These are phyloP conservation scores for Eutrema heterophyllum DNA, from an alignment of 345 rosid species.

Conservation along the genomic window DNA sequence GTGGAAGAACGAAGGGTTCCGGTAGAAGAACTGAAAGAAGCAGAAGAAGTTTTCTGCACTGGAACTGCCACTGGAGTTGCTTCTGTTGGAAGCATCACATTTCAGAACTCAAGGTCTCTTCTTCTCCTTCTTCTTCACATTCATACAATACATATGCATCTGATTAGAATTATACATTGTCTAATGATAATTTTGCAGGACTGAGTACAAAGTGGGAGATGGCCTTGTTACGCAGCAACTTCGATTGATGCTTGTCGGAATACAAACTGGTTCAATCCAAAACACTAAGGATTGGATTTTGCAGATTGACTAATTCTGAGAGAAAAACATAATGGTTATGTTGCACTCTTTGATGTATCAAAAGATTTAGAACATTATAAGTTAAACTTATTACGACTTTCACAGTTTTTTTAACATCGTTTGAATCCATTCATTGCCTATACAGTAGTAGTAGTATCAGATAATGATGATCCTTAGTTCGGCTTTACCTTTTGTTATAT, in stretches of 20 bases:
- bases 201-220: conserved; percentile 35
- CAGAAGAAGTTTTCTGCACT: conserved; percentile 78
- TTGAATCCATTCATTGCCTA: no score
- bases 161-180: neutral
- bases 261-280: conserved; percentile 48
- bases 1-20: conserved; percentile 60
- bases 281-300: conserved; percentile 54
- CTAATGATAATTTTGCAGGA: conserved; percentile 32
- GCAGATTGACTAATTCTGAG: conserved; percentile 27
- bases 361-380: neutral
- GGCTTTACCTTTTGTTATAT: no score
- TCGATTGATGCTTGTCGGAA: conserved; percentile 34
- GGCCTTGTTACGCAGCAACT: conserved; percentile 34
- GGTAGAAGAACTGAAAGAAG: conserved; percentile 51
- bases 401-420: no score
- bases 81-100: conserved; percentile 58
- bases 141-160: neutral
- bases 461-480: no score
- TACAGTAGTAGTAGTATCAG: neutral
- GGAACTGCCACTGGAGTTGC: conserved; percentile 78
- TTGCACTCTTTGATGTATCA: conserved; percentile 4
- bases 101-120: conserved; percentile 45
- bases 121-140: neutral
- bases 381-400: no score
- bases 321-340: neutral